A percentile compares a stretch with the other conserved stretches of the same genome.
phyloP scores from a whole-genome alignment of 768 basidiomycete species.

The Boletus rubescentipes region DNA sequence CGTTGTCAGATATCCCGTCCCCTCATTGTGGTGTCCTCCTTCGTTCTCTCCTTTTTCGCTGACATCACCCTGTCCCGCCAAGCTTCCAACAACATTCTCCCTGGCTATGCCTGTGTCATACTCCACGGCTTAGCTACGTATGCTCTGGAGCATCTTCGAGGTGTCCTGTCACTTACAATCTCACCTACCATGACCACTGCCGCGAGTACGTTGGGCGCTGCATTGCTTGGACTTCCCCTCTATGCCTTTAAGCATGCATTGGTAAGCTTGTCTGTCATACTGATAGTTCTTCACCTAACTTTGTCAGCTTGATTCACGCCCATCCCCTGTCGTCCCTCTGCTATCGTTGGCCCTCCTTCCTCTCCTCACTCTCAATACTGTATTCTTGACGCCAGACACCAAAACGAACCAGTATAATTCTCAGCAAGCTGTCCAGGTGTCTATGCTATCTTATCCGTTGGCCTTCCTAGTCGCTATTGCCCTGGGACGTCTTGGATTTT shows the following conservation, averaged over 20 bases:
- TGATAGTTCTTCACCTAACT: slow-evolving; percentile 7
- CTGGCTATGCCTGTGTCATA: slow-evolving; percentile 66
- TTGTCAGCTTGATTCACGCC: slow-evolving; percentile 48
- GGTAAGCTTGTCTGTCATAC: slow-evolving; percentile 39
- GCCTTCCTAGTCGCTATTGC: slow-evolving; percentile 48
- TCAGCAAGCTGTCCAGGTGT: slow-evolving; percentile 54
- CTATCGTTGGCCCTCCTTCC: slow-evolving; percentile 59
- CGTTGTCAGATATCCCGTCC: slow-evolving; percentile 49
- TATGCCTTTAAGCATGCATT: slow-evolving; percentile 60
- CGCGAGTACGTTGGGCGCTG: slow-evolving; percentile 60
- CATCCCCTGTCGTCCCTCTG: slow-evolving; percentile 54
- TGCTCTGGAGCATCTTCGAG: slow-evolving; percentile 61
- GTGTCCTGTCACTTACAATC: slow-evolving; percentile 55
- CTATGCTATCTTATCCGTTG: slow-evolving; percentile 57
- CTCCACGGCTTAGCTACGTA: slow-evolving; percentile 59
- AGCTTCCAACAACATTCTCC: slow-evolving; percentile 42
- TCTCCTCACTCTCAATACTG: slow-evolving; percentile 56
- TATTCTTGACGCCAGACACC: slow-evolving; percentile 60
- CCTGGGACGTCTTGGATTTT: slow-evolving; percentile 62
- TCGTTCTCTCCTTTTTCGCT: slow-evolving; percentile 55
- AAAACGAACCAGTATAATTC: slow-evolving; percentile 45
- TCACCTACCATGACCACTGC: slow-evolving; percentile 56
- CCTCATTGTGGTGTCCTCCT: slow-evolving; percentile 44
- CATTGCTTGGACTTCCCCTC: slow-evolving; percentile 60
- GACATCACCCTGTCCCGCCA: slow-evolving; percentile 48